Base-by-base conservation (phyloP, 768 basidiomycete genomes). In the Baorangia bicolor region DNA sequence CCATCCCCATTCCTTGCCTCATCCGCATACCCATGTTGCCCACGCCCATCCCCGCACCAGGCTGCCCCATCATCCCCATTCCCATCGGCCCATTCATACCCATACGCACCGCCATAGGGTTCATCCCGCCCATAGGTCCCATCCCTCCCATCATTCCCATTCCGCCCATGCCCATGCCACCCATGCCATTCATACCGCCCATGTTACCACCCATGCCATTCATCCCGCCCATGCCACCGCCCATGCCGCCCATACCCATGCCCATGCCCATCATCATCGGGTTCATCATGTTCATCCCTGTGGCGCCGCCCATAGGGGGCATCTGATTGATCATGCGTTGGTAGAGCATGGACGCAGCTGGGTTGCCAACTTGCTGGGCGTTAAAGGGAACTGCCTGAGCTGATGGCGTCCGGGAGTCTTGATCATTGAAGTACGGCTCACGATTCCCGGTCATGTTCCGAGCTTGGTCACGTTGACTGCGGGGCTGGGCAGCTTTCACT, bases 401-500 rank as follows among this genome's bases (percentile, higher is more conserved):
- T 11, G 72, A 61, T 5, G 72, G 73, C 51, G 72, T 69, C 43
- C 73, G 74, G 18, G 69, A 71, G 35, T 73, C 70, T 44, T 70
- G 71, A 35, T 73, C 74, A 13, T 70, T 67, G 60, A 75, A 77
- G 41, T 64, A 64, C 0, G 68, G 57, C 40, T 62, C 71, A n/a
- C 63, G 68, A 28, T 31, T 63, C 14, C 38, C 61, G 14, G 47
- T 62, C 60, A 64, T 55, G 53, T 61, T 75, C 41, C 78, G 75
- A n/a, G 73, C 74, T 69, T 81, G 81, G 43, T 84, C 83, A 11
- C 83, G 80, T 56, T 84, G 82, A 53, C 76, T 82, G 50, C 88
- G 80, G 3, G 88, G 87, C 65, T 90, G 89, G 18, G 90, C 91
- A 57, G 82, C 77, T 71, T 92, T 92, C 49, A 92, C 87, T 70